These are phyloP conservation scores for Solanum piurae DNA, from an alignment of 257 asterid species.

Conservation along the genomic window DNA sequence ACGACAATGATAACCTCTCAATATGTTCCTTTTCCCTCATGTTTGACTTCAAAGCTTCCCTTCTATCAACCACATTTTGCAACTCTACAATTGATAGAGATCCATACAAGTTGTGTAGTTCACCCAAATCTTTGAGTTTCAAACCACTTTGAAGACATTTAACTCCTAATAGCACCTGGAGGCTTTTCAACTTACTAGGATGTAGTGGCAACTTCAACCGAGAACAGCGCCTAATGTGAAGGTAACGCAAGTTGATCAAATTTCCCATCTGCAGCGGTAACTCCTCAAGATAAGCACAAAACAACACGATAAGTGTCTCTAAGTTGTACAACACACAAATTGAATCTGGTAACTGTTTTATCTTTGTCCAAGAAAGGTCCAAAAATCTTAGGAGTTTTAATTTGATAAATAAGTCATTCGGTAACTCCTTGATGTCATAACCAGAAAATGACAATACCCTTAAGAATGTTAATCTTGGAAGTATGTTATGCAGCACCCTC, in stretches of 20 bases:
- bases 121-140: background rate
- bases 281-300: background rate
- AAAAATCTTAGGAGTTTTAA: background rate
- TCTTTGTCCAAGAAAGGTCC: background rate
- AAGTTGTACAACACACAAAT: background rate
- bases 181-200: background rate
- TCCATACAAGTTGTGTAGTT: background rate
- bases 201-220: background rate
- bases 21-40: background rate
- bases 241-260: background rate
- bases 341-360: background rate
- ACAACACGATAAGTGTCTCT: background rate
- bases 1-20: background rate
- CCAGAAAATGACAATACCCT: background rate
- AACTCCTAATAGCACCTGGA: background rate
- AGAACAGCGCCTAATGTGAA: background rate
- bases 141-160: background rate
- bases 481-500: background rate
- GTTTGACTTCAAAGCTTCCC: background rate
- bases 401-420: background rate
- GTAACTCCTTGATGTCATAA: background rate
- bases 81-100: background rate
- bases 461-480: background rate
- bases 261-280: background rate
- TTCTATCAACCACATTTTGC: background rate